Base-by-base conservation (phyloP, 345 rosid species). In the rapeseed (Brassica napus) region DNA sequence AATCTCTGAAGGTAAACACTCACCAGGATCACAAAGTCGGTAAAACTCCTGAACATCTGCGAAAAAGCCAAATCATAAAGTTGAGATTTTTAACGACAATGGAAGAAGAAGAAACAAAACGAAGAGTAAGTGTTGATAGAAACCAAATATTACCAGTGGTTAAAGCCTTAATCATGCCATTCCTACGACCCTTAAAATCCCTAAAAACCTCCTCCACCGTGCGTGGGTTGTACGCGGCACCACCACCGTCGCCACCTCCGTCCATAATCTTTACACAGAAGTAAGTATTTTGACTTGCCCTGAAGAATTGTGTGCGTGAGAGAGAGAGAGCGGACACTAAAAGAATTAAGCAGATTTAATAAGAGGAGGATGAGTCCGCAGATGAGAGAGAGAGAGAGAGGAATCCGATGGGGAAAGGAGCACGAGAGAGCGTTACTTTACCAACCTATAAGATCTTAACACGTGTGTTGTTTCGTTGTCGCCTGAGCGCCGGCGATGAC, bases 11-110 rank as follows among this genome's bases (percentile, higher is more conserved):
- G 28, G 4, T 0, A 0, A 64, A 62, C 65, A 73, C 83, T 79
- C 79, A 91, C 95, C 93, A 8, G 96, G 96, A 85, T 91, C 90
- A 52, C 96, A 91, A 82, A 88, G 93, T 67, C 83, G 87, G 83
- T 70, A 88, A 79, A 91, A 89, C 79, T 89, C 96, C 42, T 85
- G 86, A 60, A 88, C 88, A 80, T 89, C 96, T 91, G 86, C 85
- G 74, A 81, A 65, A 73, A 71, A 5, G 0, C 10, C 7, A 3
- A 15, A 23, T 47, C 12, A 9, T 1, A 71, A 47, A 24, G 3
- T 3, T 76, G 5, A 80, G 21, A 24, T 10, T 63, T 69, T 64
- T 4, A 14, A 26, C 10, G 23, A n/a, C 23, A 28, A 3, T 6
- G 7, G 2, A 52, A 54, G 9, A 18, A 21, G 3, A 10, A 11